A percentile compares a stretch with the other conserved stretches of the same genome.
phyloP scores from a whole-genome alignment of 2,329 filamentous ascomycete species.

The Trichoderma semiorbis region DNA sequence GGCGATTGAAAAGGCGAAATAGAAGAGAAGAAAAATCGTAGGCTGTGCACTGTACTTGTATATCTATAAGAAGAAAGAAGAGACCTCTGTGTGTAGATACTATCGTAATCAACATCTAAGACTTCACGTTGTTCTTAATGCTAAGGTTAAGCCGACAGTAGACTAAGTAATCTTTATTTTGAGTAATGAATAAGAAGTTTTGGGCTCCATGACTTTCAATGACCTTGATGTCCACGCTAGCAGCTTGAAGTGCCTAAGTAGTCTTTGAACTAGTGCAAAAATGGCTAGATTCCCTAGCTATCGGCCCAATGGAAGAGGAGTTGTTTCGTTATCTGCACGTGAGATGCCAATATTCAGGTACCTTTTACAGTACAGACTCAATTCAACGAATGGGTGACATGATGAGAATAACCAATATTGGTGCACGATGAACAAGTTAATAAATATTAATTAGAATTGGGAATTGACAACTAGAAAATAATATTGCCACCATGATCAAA shows the following conservation, averaged over 20 bases:
- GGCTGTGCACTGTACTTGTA: background rate
- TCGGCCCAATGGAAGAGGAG: background rate
- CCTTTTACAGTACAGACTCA: background rate
- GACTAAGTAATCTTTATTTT: background rate
- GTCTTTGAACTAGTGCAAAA: background rate
- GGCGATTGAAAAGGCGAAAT: background rate
- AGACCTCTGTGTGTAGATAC: background rate
- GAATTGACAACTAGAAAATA: background rate
- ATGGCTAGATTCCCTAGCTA: background rate
- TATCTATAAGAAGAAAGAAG: background rate
- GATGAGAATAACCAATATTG: background rate
- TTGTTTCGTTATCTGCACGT: background rate
- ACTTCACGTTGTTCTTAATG: background rate
- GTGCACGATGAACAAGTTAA: too few relatives aligned
- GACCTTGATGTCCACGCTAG: background rate
- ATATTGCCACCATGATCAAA: background rate
- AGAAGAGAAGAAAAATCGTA: background rate
- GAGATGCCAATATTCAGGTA: background rate
- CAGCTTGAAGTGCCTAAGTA: background rate
- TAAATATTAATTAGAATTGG: background rate
- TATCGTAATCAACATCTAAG: background rate
- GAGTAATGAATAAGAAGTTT: background rate
- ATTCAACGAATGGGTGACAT: background rate
- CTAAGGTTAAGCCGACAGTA: background rate
- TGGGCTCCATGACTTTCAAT: background rate